phyloP scores from a whole-genome alignment of 371 early-diverging fungal species.

The Mortierella sp. region DNA sequence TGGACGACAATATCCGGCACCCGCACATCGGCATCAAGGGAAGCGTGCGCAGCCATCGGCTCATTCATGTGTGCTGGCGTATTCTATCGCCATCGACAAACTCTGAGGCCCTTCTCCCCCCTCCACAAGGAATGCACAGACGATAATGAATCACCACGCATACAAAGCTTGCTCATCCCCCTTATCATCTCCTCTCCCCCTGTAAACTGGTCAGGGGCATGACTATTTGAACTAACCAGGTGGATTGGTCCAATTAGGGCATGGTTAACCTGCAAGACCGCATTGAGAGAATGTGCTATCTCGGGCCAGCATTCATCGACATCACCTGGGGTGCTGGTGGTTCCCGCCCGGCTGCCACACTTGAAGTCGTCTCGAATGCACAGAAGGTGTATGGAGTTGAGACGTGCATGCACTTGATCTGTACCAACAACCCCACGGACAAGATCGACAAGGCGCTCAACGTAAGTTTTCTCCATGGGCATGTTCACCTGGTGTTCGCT shows the following conservation, averaged over 20 bases:
- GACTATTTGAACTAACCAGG: background rate
- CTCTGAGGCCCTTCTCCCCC: no score
- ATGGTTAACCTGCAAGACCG: constrained; percentile 87
- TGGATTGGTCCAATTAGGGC: constrained; percentile 52
- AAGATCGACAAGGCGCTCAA: constrained; percentile 86
- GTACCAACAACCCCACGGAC: constrained; percentile 93
- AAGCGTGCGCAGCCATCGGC: no score
- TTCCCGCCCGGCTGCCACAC: constrained; percentile 87
- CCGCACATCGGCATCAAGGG: no score
- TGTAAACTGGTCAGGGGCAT: no score
- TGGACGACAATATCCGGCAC: no score
- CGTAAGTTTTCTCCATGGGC: constrained; percentile 47
- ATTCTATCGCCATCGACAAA: constrained; percentile 7
- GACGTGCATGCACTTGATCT: constrained; percentile 97
- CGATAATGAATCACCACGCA: no score
- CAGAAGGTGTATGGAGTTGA: constrained; percentile 94
- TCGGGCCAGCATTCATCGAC: constrained; percentile 95
- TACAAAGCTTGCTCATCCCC: no score
- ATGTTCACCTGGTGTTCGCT: background rate
- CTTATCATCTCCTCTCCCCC: background rate
- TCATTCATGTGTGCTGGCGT: constrained; percentile 3
- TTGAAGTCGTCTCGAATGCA: constrained; percentile 87
- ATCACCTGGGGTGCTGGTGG: constrained; percentile 98
- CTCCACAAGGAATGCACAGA: constrained; percentile 9
- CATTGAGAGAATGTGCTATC: constrained; percentile 88